These are phyloP conservation scores for Gossypium mustelinum DNA, from an alignment of 345 rosid species.

Conservation along the genomic window DNA sequence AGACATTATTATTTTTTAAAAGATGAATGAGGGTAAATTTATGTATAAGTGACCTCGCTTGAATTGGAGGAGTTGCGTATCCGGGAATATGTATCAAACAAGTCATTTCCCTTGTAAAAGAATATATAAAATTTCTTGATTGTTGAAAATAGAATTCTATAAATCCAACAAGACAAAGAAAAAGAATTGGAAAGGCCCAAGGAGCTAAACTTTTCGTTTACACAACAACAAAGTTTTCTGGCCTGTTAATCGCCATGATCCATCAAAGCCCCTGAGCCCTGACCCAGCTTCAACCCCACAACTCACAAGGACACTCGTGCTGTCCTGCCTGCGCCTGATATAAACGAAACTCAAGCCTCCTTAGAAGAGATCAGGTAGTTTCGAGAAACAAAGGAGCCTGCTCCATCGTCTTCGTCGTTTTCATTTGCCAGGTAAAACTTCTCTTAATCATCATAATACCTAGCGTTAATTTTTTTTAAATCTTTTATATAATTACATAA, in stretches of 20 bases:
- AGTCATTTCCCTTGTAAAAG: neutral
- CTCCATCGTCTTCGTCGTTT: constrained; percentile 5
- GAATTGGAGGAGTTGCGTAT: no score
- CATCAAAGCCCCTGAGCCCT: neutral
- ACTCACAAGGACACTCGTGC: neutral
- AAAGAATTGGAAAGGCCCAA: neutral
- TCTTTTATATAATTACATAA: neutral
- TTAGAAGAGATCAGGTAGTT: neutral
- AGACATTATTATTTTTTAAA: no score
- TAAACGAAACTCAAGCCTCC: neutral
- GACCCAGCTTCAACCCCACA: neutral
- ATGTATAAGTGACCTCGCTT: no score
- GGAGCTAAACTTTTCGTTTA: neutral
- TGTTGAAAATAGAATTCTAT: neutral
- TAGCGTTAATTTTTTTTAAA: neutral
- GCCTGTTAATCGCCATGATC: neutral
- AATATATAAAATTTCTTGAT: no score
- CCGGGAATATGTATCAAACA: neutral
- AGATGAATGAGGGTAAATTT: no score
- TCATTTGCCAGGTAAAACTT: constrained; percentile 6
- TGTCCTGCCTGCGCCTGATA: neutral
- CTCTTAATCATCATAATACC: no score
- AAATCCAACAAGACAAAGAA: neutral
- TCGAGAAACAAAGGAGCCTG: neutral
- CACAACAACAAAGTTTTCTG: neutral